Evolutionary conservation across 495 filamentous ascomycete species (phyloP), one percentile per base, ranked within the genome.

Genomic region (Copromyces sp.): DNA sequence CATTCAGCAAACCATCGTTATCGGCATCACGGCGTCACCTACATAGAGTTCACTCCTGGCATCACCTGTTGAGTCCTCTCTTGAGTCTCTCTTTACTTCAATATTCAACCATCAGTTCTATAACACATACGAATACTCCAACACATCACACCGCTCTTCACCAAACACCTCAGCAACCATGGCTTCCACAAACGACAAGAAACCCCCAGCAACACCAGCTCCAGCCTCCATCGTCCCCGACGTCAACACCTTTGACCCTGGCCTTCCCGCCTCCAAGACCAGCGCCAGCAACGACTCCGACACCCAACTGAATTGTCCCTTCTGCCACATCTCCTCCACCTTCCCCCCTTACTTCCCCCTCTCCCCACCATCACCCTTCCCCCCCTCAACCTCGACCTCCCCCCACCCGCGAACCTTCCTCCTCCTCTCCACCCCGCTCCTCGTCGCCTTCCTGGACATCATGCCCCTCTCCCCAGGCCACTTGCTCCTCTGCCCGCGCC

Each of bases 401-500:
- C 79, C 85, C 53, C 69, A 79, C 8, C 85, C 87, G 0, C 75
- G 84, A 14, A 84, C 91, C 6, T 90, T 92, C 80, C 77, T 96
- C 38, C 83, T 97, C 38, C 88, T 97, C 68, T 92, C 90, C 2
- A 93, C 92, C 0, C 86, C 87, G 0, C 77, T 88, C 74, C 86
- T 94, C 35, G 78, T 97, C 39, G 94, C 93, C 39, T 97, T 98
- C 81, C 85, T 97, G 53, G 95, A 97, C 82, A 95, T 95, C 74
- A 88, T 95, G 87, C 94, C 94, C 12, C 87, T 97, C 39, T 89
- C 90, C 0, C 81, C 79, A 0, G 94, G 94, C 0, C 94, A 98
- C 83, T 78, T 96, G 1, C 88, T 98, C 0, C 83, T 98, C 29
- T 89, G 88, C 38, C 89, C 92, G 40, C 86, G 94, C 71, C 47